phyloP scores from a whole-genome alignment of 2,329 filamentous ascomycete genomes.

The Zasmidium cellare region DNA sequence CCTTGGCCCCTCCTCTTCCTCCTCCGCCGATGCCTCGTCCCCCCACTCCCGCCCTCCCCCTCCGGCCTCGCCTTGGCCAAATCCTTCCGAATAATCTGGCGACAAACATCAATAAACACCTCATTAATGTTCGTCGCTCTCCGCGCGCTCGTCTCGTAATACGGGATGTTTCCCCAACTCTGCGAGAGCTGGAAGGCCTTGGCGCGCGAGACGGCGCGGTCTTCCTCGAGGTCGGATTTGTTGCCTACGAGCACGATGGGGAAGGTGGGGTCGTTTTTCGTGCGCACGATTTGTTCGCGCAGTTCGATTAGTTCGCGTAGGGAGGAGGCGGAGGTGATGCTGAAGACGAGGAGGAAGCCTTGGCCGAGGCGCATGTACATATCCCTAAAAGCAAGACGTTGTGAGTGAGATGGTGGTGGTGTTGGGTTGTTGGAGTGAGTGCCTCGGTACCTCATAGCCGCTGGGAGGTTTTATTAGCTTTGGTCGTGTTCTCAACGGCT shows the following conservation, averaged over 20 bases:
- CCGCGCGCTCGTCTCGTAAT: constrained; percentile 86
- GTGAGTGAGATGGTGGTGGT: background rate
- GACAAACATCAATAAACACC: constrained; percentile 61
- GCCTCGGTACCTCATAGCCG: constrained; percentile 25
- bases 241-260: constrained; percentile 89
- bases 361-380: constrained; percentile 93
- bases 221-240: constrained; percentile 87
- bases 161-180: constrained; percentile 80
- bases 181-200: constrained; percentile 84
- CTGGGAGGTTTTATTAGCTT: constrained; percentile 16
- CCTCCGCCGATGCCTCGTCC: background rate
- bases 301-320: constrained; percentile 77
- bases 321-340: constrained; percentile 83
- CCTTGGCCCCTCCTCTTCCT: background rate
- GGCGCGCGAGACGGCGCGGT: constrained; percentile 73
- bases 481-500: background rate
- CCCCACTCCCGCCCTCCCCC: constrained; percentile 3
- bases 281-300: constrained; percentile 84
- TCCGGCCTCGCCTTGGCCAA: constrained; percentile 23
- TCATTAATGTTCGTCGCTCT: constrained; percentile 86
- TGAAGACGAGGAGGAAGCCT: constrained; percentile 89
- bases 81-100: constrained; percentile 40
- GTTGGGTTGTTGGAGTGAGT: constrained; percentile 3
- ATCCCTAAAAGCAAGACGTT: constrained; percentile 59
- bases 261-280: constrained; percentile 68